These are phyloP conservation scores for Pythium coloratum DNA, from an alignment of 352 stramenopile species.

Conservation along the genomic window DNA sequence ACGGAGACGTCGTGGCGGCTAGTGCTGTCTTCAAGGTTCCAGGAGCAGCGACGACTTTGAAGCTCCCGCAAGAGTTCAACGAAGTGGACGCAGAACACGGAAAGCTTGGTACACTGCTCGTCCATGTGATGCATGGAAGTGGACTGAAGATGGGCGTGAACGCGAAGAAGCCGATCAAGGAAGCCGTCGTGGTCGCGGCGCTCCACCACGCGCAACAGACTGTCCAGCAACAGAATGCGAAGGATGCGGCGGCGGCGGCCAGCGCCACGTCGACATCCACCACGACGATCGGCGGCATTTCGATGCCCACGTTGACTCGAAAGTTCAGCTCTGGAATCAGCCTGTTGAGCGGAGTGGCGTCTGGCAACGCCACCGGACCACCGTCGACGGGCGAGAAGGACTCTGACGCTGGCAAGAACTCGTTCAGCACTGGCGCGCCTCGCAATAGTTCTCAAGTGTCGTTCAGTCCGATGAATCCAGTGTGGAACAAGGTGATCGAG, in stretches of 20 bases:
- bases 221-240: constrained; percentile 29
- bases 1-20: constrained; percentile 82
- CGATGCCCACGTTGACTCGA: constrained; percentile 67
- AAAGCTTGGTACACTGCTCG: constrained; percentile 61
- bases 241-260: constrained; percentile 4
- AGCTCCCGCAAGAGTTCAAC: constrained; percentile 87
- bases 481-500: constrained; percentile 83
- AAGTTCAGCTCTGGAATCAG: constrained; percentile 68
- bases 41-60: constrained; percentile 79
- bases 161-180: constrained; percentile 69
- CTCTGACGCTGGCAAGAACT: constrained; percentile 27
- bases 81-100: constrained; percentile 84
- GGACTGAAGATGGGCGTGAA: constrained; percentile 71
- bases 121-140: constrained; percentile 82
- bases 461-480: constrained; percentile 66
- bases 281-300: constrained; percentile 52
- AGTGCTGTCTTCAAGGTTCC: constrained; percentile 87
- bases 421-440: constrained; percentile 59
- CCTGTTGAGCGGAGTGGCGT: constrained; percentile 47
- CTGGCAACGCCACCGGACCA: constrained; percentile 2
- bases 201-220: constrained; percentile 69
- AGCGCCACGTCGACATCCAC: constrained; percentile 28
- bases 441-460: constrained; percentile 56
- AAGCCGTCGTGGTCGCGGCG: constrained; percentile 54
- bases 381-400: constrained; percentile 21